A percentile compares a stretch with the other conserved stretches of the same genome.
These are phyloP conservation scores for Nitzschia inconspicua DNA, from an alignment of 108 stramenopile genomes.

Conservation along the genomic window DNA sequence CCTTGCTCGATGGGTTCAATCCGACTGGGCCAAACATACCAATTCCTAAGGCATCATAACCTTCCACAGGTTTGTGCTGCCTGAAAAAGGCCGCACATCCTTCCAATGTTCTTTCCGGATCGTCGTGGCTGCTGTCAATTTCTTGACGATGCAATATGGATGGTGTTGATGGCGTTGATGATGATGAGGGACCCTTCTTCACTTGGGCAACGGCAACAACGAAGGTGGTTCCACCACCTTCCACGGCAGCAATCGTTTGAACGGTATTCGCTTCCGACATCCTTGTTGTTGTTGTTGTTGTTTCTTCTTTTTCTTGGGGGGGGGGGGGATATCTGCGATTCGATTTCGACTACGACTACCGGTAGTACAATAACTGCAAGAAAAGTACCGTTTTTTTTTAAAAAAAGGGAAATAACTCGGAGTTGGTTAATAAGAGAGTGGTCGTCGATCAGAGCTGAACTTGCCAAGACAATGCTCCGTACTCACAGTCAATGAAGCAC, in stretches of 20 bases:
- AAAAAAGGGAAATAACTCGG: too few relatives aligned
- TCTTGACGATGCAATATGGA: slow-evolving; percentile 42
- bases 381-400: too few relatives aligned
- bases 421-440: too few relatives aligned
- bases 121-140: slow-evolving; percentile 45
- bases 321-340: too few relatives aligned
- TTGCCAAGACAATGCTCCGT: too few relatives aligned
- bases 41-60: slow-evolving; percentile 84
- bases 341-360: too few relatives aligned
- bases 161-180: slow-evolving; percentile 24
- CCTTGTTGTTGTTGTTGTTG: too few relatives aligned
- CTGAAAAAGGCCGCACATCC: slow-evolving; percentile 47
- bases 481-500: too few relatives aligned
- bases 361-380: too few relatives aligned
- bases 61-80: slow-evolving; percentile 25
- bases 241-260: slow-evolving; percentile 85
- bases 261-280: too few relatives aligned
- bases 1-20: slow-evolving; percentile 26
- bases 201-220: slow-evolving; percentile 63
- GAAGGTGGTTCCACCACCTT: slow-evolving; percentile 96
- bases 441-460: too few relatives aligned
- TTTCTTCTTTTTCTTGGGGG: too few relatives aligned
- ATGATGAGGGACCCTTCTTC: background rate
- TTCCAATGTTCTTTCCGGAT: slow-evolving; percentile 46
- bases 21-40: slow-evolving; percentile 94